Evolutionary conservation across 495 filamentous ascomycete species (phyloP).

Genomic region (Penicillium nucicola): DNA sequence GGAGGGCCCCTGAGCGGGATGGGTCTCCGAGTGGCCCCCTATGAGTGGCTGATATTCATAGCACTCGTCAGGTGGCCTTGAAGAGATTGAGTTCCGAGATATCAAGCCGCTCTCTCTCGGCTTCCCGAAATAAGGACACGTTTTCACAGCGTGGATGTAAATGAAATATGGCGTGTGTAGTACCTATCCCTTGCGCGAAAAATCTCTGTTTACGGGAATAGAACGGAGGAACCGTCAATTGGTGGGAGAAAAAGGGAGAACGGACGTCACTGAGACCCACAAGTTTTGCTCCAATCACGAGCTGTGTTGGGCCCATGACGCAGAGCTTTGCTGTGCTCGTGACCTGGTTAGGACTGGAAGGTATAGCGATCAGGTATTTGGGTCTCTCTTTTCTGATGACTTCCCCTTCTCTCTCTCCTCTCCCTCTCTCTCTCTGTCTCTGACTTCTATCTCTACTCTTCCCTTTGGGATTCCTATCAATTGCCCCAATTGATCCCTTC

Average conservation of each 20-base stretch:
- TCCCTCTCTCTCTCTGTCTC: slow-evolving; percentile 1
- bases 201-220: slow-evolving; percentile 25
- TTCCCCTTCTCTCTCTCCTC: not conserved
- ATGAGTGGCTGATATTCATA: slow-evolving; percentile 3
- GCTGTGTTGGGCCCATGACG: slow-evolving; percentile 17
- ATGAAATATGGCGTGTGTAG: no score
- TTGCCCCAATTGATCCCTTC: not conserved
- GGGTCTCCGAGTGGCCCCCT: not conserved
- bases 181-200: slow-evolving; percentile 17
- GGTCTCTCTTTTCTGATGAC: no score
- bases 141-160: not conserved
- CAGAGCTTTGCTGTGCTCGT: slow-evolving; percentile 8
- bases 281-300: slow-evolving; percentile 9
- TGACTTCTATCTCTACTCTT: no score
- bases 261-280: slow-evolving; percentile 26
- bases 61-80: slow-evolving; percentile 23
- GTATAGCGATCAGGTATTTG: slow-evolving; percentile 19
- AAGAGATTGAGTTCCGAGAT: slow-evolving; percentile 19
- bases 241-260: slow-evolving; percentile 32
- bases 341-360: slow-evolving; percentile 10
- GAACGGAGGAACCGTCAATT: slow-evolving; percentile 20
- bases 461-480: slow-evolving; percentile 13
- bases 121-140: not conserved
- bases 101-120: not conserved
- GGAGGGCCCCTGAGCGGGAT: not conserved